Percentiles rank a stretch among this genome's conserved stretches.
phyloP scores from a whole-genome alignment of 1,284 basidiomycete species.

The Porodaedalea pini region DNA sequence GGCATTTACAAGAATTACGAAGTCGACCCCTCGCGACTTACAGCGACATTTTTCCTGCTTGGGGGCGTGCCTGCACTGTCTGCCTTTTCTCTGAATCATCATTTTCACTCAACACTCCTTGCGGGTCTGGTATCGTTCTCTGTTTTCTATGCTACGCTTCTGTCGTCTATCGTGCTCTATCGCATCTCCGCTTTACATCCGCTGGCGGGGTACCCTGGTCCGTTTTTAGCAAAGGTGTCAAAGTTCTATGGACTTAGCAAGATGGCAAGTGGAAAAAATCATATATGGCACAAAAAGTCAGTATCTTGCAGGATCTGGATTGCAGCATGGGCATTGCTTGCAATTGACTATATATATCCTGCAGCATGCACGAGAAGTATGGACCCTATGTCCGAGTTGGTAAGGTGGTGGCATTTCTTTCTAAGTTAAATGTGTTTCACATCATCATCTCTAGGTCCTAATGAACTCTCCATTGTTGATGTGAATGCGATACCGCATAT shows the following conservation, averaged over 20 bases:
- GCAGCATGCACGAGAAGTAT: constrained; percentile 24
- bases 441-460: constrained; percentile 28
- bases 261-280: constrained; percentile 11
- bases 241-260: constrained; percentile 22
- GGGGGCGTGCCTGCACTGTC: not conserved
- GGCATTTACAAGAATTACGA: constrained; percentile 14
- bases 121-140: constrained; percentile 19
- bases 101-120: constrained; percentile 22
- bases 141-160: constrained; percentile 19
- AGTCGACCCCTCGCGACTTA: not conserved
- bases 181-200: constrained; percentile 28
- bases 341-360: no score
- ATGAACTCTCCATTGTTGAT: constrained; percentile 33
- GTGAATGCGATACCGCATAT: constrained; percentile 29
- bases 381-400: constrained; percentile 25
- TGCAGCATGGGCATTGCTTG: no score
- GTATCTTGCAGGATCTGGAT: no score
- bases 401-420: constrained; percentile 2
- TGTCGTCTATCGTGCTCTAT: constrained; percentile 21
- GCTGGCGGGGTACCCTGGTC: constrained; percentile 26
- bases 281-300: constrained; percentile 12
- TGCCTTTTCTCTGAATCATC: not conserved
- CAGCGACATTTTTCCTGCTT: not conserved
- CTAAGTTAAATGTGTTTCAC: not conserved
- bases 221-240: constrained; percentile 21